Base-by-base conservation (phyloP, 768 basidiomycete genomes). In the Pleurotus salmoneostramineus region DNA sequence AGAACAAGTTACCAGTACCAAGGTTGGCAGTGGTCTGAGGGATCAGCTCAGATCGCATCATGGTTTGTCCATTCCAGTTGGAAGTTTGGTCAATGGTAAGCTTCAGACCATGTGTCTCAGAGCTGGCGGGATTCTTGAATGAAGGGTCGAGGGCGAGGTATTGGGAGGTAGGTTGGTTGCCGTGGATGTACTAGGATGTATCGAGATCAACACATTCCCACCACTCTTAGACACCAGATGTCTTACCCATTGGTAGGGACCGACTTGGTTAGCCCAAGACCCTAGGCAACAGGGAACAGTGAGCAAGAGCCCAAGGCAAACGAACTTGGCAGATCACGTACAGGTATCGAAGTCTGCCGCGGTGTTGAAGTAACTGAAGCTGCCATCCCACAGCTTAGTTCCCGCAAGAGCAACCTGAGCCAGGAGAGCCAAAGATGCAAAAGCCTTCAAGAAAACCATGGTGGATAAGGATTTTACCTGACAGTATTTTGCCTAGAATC, bases 51-150 rank as follows among this genome's bases (percentile, higher is more conserved):
- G 72, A 71, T 35, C 80, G 64, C 66, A 78, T 74, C 70, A 81
- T 75, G 4, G 52, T 55, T 60, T 82, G 74, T 5, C 76, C 77
- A 64, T 84, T 83, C 83, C 84, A 84, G 34, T 72, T 77, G 2
- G 82, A 73, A 4, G 77, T 79, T 5, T 72, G 69, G 62, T 83
- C 82, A 49, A 87, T 82, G 37, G 83, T 83, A 58, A 81, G 63
- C 64, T 76, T 80, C 6, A 85, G 65, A 32, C 84, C 84, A 43
- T 80, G 70, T 0, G 63, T 71, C 65, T 85, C 83, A 48, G 70
- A 61, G 5, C 77, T 79, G 58, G 76, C 83, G 1, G 84, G 84
- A 67, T 85, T 85, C 69, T 85, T 83, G 75, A 77, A 84, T 15
- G 70, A 64, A 1, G 83, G 68, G 37, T 71, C 72, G 45, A 84